Conservation (phyloP, 129 eudicot genomes). For the Scalesia atractyloides region DNA sequence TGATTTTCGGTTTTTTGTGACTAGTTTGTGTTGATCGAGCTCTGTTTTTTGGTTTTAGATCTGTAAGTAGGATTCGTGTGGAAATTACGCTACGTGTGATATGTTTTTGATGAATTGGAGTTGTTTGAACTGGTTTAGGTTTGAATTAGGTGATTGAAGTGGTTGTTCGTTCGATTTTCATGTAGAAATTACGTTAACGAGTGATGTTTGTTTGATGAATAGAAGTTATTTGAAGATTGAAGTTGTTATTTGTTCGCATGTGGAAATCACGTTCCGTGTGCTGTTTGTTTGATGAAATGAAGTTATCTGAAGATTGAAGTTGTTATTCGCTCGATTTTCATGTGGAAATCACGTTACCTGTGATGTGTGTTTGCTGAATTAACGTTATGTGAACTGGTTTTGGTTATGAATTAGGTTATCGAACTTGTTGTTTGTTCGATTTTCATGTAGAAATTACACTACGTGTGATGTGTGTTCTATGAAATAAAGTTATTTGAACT, state of each 20-base stretch:
- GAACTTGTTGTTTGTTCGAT: no score
- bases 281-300: no score
- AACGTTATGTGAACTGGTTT: background rate
- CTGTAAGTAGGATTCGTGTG: background rate
- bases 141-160: background rate
- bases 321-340: no score
- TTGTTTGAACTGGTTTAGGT: background rate
- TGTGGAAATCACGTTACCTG: no score
- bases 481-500: no score
- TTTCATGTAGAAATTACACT: background rate
- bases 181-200: background rate
- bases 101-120: no score
- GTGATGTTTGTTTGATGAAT: conserved; percentile 4
- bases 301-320: background rate
- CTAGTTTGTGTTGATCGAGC: conserved; percentile 14
- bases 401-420: background rate
- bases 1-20: background rate
- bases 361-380: no score
- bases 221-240: no score
- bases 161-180: background rate
- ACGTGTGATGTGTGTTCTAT: no score
- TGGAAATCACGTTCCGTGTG: no score
- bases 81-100: no score
- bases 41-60: conserved; percentile 12
- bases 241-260: no score